Evolutionary conservation across 176 grass and related monocot genomes (phyloP), one percentile per base, ranked within the genome.

Genomic region (Zea mays): DNA sequence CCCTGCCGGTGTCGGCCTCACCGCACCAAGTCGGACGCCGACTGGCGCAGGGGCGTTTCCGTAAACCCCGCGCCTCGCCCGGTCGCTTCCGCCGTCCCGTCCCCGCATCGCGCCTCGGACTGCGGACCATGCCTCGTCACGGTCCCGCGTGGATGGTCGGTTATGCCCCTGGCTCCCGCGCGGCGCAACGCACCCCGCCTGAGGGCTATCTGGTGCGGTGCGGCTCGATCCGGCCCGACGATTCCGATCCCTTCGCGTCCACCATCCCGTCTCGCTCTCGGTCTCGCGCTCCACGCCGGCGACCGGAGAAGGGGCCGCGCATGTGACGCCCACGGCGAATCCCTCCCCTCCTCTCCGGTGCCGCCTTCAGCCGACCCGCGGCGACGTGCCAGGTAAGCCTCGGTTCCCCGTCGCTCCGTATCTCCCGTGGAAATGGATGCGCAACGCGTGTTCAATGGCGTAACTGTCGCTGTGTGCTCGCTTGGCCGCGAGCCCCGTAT

Each of bases 181-280:
- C 67, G 20, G 20, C 67, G 67, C 67, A 37, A 37, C 15, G 60
- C 75, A 13, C 8, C 60, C 20, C 35, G 47, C 27, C 50, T 27
- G 36, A 46, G 42, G 63, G 37, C 75, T 78, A 51, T 55, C 76
- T 67, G 36, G 63, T 55, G 76, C 76, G n/a, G 63, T 55, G 76
- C 76, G 76, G 62, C 48, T 55, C 48, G 76, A 67, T 79, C 48
- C 76, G 76, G 38, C 35, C 36, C 11, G 47, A 67, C 12, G 62
- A 78, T 78, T 55, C 76, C 76, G 76, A 78, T 73, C 50, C 71
- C 12, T 9, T 21, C 27, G 11, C 69, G 1, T 38, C 69, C 40
- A 20, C 36, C 66, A 13, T 45, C 72, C 76, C 62, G 62, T 41
- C 76, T 78, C 35, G 46, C 14, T 6, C 46, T 42, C 62, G 76